Evolutionary conservation across 1,284 basidiomycete genomes (phyloP).

Genomic region (Leccinum colubrinum): DNA sequence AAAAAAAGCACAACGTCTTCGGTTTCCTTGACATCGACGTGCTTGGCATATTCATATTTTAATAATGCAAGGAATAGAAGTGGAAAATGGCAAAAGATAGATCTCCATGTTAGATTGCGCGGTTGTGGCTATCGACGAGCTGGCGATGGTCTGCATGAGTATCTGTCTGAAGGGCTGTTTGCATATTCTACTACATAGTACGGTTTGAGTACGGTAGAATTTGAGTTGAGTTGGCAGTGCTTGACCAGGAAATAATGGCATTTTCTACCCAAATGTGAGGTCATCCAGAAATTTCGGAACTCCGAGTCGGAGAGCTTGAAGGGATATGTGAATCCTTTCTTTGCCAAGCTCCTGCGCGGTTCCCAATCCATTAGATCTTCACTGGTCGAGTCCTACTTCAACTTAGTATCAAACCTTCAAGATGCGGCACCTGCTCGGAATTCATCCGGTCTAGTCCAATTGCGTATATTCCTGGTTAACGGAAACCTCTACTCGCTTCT

Average conservation of each 20-base stretch:
- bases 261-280: too few relatives aligned
- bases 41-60: constrained; percentile 4
- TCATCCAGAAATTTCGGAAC: too few relatives aligned
- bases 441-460: not conserved
- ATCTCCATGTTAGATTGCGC: not conserved
- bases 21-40: constrained; percentile 1
- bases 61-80: not conserved
- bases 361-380: too few relatives aligned
- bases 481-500: not conserved
- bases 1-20: constrained; percentile 12
- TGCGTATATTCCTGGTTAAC: not conserved
- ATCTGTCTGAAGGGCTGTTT: not conserved
- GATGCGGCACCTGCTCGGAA: not conserved
- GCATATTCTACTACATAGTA: not conserved
- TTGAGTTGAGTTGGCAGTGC: too few relatives aligned
- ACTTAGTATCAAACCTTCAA: too few relatives aligned
- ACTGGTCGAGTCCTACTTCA: too few relatives aligned
- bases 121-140: not conserved
- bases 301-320: too few relatives aligned
- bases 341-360: too few relatives aligned
- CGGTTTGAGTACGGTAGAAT: too few relatives aligned
- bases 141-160: not conserved
- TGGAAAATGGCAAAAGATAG: constrained; percentile 6
- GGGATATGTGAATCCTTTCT: too few relatives aligned
- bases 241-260: too few relatives aligned